Conservation (phyloP, 1,284 basidiomycete species). For the Anthracocystis setariae region DNA sequence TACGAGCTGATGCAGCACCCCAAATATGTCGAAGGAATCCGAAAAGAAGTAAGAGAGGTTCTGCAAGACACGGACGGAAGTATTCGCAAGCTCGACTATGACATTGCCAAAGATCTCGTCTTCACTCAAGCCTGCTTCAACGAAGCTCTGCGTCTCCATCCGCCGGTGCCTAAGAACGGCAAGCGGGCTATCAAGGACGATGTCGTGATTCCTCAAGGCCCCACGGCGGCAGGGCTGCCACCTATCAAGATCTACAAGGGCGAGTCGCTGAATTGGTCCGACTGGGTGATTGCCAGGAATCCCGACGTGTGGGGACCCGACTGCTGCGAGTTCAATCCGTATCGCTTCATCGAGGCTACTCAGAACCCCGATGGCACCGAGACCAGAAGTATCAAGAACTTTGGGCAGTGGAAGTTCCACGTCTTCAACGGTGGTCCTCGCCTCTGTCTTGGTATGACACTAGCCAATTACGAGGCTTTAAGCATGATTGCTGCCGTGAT, state of each 20-base stretch:
- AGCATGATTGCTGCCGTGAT: slow-evolving; percentile 35
- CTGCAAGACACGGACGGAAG: slow-evolving; percentile 33
- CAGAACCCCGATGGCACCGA: slow-evolving; percentile 27
- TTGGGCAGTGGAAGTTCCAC: slow-evolving; percentile 58
- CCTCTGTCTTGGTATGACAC: slow-evolving; percentile 58
- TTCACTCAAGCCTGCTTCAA: slow-evolving; percentile 57
- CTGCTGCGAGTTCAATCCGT: slow-evolving; percentile 52
- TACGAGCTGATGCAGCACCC: slow-evolving; percentile 52
- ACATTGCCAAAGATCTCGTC: slow-evolving; percentile 49
- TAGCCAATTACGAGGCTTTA: slow-evolving; percentile 57
- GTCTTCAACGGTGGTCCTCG: slow-evolving; percentile 59
- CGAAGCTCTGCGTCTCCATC: slow-evolving; percentile 56
- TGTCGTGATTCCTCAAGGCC: slow-evolving; percentile 50
- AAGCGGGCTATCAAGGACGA: slow-evolving; percentile 56
- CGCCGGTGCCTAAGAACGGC: slow-evolving; percentile 58
- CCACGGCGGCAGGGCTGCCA: slow-evolving; percentile 48
- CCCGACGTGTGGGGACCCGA: slow-evolving; percentile 58
- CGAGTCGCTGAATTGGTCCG: slow-evolving; percentile 54
- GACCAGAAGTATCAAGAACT: slow-evolving; percentile 29
- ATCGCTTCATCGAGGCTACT: slow-evolving; percentile 49
- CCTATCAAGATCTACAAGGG: slow-evolving; percentile 51
- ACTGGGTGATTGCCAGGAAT: slow-evolving; percentile 60
- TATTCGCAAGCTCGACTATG: slow-evolving; percentile 46
- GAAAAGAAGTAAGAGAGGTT: slow-evolving; percentile 38
- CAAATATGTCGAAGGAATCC: slow-evolving; percentile 46